Conservation (phyloP, 2,329 filamentous ascomycete genomes). For the Sclerotinia borealis region DNA sequence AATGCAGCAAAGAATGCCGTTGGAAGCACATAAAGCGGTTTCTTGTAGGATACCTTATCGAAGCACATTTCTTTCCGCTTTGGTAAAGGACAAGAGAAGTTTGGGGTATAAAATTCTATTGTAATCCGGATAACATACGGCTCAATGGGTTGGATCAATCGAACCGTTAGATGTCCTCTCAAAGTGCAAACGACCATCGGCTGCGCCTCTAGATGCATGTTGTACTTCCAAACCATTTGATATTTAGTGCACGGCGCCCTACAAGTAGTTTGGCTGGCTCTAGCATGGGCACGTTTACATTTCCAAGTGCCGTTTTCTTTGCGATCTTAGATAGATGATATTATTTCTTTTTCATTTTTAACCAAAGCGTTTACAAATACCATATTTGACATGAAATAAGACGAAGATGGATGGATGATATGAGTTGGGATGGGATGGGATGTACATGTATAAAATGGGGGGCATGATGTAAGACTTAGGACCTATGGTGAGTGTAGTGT, state of each 20-base stretch:
- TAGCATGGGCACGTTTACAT: neutral
- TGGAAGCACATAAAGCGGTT: constrained; percentile 15
- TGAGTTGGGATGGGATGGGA: neutral
- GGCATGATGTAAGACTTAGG: neutral
- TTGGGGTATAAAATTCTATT: constrained; percentile 8
- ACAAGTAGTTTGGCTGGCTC: neutral
- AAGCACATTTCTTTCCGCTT: constrained; percentile 9
- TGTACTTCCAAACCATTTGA: neutral
- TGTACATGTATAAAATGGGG: neutral
- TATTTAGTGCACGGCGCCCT: neutral
- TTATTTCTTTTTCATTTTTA: neutral
- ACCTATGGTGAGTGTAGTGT: neutral
- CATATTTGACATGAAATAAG: neutral
- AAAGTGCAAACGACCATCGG: neutral
- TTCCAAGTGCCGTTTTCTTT: neutral
- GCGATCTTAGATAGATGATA: neutral
- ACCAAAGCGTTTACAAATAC: neutral
- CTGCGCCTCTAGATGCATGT: neutral
- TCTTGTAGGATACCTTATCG: neutral
- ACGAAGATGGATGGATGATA: neutral
- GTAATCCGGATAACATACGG: neutral
- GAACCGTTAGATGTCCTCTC: neutral
- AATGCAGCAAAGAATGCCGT: constrained; percentile 29
- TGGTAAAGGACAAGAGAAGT: neutral
- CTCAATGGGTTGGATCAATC: constrained; percentile 3